Evolutionary conservation across 1,284 basidiomycete species (phyloP), one percentile per base, ranked within the genome.

Genomic region (Cerioporus squamosus): DNA sequence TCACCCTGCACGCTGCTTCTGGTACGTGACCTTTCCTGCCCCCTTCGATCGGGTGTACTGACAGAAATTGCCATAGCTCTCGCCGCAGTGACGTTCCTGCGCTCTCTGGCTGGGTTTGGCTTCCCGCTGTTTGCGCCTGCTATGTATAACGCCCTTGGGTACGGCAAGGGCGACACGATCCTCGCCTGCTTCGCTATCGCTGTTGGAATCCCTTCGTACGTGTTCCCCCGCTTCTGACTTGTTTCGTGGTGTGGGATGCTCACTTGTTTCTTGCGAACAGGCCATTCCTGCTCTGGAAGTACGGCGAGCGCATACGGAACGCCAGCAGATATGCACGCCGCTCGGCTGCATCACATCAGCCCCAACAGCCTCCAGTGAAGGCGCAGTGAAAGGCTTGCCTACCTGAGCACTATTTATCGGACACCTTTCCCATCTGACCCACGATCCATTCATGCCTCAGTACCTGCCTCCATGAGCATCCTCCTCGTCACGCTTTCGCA

Each of bases 91-190:
- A 74, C 81, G 0, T 86, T 71, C 69, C 67, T 88, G 3, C 83
- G 87, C 36, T 83, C 85, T 0, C 62, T 87, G 1, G 81, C 82
- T 1, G 86, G 86, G 2, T 88, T 87, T 51, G 84, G 80, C 1
- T 90, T 90, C 68, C 88, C 88, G 15, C 69, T 90, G 12, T 88
- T 90, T 57, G 86, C 83, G 0, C 83, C 86, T 6, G 72, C 80
- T 15, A 88, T 90, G 86, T 90, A 84, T 69, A 71, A 75, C 3
- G 74, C 75, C 14, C 75, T 90, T 0, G 88, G 86, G 2, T 87
- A 83, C 52, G 88, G 88, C 0, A 85, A 83, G 59, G 87, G 85
- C 2, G 74, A 85, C 57, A 85, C 86, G 0, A 78, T 90, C 12
- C 75, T 90, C 6, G 86, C 84, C 0, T 79, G 66, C 17, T 61